Evolutionary conservation across 192 early-diverging fungal species (phyloP).

Genomic region (Backusella australiensis): DNA sequence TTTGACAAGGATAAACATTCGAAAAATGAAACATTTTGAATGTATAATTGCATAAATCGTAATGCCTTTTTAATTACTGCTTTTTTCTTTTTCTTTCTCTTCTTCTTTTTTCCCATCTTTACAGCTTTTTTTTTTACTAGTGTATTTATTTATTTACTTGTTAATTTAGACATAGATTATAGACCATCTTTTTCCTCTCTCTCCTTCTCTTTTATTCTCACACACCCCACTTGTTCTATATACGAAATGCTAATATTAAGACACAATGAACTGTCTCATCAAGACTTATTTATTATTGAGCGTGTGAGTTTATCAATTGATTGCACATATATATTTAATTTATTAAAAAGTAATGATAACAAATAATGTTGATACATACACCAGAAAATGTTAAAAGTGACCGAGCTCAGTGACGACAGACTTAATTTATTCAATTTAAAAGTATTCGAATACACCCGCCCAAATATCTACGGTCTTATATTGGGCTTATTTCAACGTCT

Average conservation of each 20-base stretch:
- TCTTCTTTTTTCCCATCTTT: background rate
- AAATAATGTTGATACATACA: too few relatives aligned
- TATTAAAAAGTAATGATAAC: conserved; percentile 23
- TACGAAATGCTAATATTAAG: conserved; percentile 44
- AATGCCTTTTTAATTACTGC: background rate
- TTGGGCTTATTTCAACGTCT: conserved; percentile 74
- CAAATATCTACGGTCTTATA: conserved; percentile 82
- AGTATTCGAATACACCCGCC: conserved; percentile 59
- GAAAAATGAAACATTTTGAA: background rate
- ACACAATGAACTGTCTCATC: conserved; percentile 46
- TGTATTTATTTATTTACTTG: background rate
- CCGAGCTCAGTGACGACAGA: conserved; percentile 40
- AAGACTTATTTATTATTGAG: conserved; percentile 60
- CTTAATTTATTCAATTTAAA: conserved; percentile 43
- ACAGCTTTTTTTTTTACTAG: background rate
- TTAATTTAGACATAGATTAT: too few relatives aligned
- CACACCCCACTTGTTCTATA: background rate
- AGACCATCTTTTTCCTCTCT: background rate
- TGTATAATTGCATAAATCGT: background rate
- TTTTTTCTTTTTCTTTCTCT: background rate
- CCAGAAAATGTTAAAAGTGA: conserved; percentile 51
- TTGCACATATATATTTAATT: background rate
- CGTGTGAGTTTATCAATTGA: conserved; percentile 34
- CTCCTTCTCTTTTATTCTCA: too few relatives aligned
- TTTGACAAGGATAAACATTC: background rate